These are phyloP conservation scores for Coniosporium tulheliwenetii DNA, from an alignment of 2,329 filamentous ascomycete genomes.

Conservation along the genomic window DNA sequence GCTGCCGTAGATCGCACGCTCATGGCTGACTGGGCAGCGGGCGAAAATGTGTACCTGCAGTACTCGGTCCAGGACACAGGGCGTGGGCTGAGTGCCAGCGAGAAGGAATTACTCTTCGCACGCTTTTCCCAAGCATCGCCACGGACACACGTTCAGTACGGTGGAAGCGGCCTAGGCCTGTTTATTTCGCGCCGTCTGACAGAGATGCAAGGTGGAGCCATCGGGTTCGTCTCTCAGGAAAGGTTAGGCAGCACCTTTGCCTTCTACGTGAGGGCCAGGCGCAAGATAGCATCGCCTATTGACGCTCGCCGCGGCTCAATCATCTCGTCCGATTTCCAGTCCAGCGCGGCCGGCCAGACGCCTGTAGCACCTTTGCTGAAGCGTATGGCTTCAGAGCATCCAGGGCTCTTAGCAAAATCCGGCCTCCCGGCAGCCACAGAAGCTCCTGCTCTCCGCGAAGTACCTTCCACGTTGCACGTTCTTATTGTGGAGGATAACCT, in stretches of 20 bases:
- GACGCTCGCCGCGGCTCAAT: not conserved
- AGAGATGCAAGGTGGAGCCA: constrained; percentile 54
- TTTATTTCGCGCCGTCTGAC: constrained; percentile 54
- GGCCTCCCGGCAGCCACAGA: not conserved
- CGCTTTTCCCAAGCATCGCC: constrained; percentile 54
- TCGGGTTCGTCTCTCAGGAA: constrained; percentile 44
- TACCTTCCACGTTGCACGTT: constrained; percentile 1
- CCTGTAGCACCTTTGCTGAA: too few species aligned
- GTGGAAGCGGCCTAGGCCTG: constrained; percentile 52
- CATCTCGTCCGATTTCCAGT: too few species aligned
- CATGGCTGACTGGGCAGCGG: constrained; percentile 17
- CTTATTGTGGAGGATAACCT: constrained; percentile 10
- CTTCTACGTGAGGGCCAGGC: constrained; percentile 49
- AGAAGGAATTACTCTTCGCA: constrained; percentile 40
- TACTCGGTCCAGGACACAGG: constrained; percentile 23
- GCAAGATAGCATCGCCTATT: constrained; percentile 5
- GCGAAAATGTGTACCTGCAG: constrained; percentile 19
- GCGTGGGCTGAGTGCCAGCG: constrained; percentile 19
- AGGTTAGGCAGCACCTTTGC: constrained; percentile 49
- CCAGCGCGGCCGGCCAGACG: too few species aligned
- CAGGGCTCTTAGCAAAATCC: not conserved
- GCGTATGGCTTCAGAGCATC: not conserved
- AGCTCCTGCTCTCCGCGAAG: not conserved
- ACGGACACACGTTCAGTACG: constrained; percentile 52
- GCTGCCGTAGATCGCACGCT: constrained; percentile 7